Evolutionary conservation across 2,329 filamentous ascomycete species (phyloP).

Genomic region (Pseudocercospora fuligena): DNA sequence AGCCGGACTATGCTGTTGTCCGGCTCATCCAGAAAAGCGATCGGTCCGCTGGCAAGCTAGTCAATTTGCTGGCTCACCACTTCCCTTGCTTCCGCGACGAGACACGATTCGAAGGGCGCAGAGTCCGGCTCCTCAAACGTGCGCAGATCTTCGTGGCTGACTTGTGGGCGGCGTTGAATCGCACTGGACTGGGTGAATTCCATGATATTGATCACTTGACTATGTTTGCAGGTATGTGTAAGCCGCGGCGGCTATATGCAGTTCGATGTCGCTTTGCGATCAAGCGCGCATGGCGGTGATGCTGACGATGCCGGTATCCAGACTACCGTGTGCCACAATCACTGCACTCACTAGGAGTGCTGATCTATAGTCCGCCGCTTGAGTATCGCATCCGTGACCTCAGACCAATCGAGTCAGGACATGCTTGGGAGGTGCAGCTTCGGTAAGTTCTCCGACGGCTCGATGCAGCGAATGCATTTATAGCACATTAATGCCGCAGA

Average conservation of each 20-base stretch:
- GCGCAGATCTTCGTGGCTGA: conserved; percentile 97
- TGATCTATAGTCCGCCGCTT: conserved; percentile 82
- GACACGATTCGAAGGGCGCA: conserved; percentile 71
- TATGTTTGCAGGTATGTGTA: conserved; percentile 77
- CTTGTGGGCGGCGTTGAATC: conserved; percentile 93
- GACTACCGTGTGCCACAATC: conserved; percentile 98
- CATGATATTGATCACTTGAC: conserved; percentile 92
- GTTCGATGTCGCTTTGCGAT: conserved; percentile 5
- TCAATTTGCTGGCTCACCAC: conserved; percentile 81
- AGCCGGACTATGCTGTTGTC: conserved; percentile 59
- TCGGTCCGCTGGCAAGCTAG: conserved; percentile 79
- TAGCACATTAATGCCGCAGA: background rate
- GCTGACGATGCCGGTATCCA: conserved; percentile 34
- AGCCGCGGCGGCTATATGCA: conserved; percentile 14
- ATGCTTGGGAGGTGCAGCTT: conserved; percentile 82
- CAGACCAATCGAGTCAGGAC: conserved; percentile 70
- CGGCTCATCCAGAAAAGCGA: conserved; percentile 76
- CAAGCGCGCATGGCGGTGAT: conserved; percentile 1
- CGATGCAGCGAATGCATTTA: background rate
- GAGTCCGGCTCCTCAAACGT: conserved; percentile 85
- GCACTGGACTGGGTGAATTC: conserved; percentile 78
- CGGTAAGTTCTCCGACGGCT: conserved; percentile 47
- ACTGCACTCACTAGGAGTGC: conserved; percentile 77
- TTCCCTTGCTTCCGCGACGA: conserved; percentile 89
- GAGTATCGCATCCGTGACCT: conserved; percentile 70